These are phyloP conservation scores for Aureobasidium uvarum DNA, from an alignment of 2,329 filamentous ascomycete genomes.

Conservation along the genomic window DNA sequence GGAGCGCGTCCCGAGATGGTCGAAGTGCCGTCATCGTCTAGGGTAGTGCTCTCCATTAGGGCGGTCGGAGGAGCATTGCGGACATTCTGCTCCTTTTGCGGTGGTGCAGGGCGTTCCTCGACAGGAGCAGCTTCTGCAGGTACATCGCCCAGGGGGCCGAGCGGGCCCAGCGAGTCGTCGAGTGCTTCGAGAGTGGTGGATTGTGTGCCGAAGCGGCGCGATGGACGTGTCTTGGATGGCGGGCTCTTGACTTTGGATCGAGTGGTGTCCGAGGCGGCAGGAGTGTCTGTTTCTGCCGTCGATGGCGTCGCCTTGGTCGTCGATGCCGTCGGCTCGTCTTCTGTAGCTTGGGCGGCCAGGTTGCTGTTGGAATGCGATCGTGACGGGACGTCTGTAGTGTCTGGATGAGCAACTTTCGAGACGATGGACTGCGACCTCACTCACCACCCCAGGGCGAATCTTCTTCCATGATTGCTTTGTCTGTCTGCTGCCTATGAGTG, in stretches of 20 bases:
- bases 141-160: conserved; percentile 64
- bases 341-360: conserved; percentile 41
- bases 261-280: conserved; percentile 33
- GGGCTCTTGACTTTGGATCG: conserved; percentile 33
- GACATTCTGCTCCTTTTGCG: conserved; percentile 57
- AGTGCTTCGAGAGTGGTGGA: conserved; percentile 75
- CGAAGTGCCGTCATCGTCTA: conserved; percentile 59
- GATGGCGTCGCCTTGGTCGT: neutral
- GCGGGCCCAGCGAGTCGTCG: conserved; percentile 71
- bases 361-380: conserved; percentile 45
- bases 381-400: conserved; percentile 48
- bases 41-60: conserved; percentile 64
- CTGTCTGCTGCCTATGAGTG: neutral
- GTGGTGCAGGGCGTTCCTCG: conserved; percentile 63
- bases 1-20: conserved; percentile 58
- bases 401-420: neutral
- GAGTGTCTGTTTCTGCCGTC: conserved; percentile 25
- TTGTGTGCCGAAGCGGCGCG: conserved; percentile 66
- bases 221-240: conserved; percentile 45
- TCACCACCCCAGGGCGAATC: conserved; percentile 31
- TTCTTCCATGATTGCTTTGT: conserved; percentile 28
- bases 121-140: conserved; percentile 42
- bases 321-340: conserved; percentile 32
- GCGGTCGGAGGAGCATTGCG: conserved; percentile 54
- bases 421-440: neutral